Evolutionary conservation across 768 basidiomycete species (phyloP).

Genomic region (Boletus patriciae): DNA sequence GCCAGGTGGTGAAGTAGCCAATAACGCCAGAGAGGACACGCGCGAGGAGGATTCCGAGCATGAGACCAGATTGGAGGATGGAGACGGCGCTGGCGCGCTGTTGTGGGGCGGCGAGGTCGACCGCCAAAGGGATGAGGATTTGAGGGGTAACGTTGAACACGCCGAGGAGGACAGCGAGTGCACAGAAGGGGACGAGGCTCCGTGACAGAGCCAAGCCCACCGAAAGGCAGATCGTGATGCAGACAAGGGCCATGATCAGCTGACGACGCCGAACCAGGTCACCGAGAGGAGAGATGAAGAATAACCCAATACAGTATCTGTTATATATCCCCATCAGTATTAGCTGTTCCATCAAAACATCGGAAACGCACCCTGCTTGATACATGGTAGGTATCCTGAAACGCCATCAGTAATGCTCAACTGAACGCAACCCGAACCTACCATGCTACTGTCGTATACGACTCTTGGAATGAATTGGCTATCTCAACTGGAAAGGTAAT

Average conservation of each 20-base stretch:
- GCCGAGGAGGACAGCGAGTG: conserved; percentile 39
- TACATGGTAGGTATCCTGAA: conserved; percentile 61
- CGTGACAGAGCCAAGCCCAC: conserved; percentile 41
- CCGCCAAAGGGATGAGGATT: conserved; percentile 43
- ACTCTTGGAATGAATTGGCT: conserved; percentile 37
- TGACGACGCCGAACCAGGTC: conserved; percentile 47
- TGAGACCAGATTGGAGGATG: conserved; percentile 34
- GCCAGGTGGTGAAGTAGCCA: conserved; percentile 42
- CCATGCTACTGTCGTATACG: conserved; percentile 37
- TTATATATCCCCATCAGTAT: background rate
- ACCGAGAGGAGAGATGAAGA: conserved; percentile 47
- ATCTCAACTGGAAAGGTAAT: conserved; percentile 26
- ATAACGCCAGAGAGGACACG: conserved; percentile 41
- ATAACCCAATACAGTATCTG: conserved; percentile 33
- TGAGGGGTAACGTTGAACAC: conserved; percentile 42
- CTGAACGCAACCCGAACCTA: background rate
- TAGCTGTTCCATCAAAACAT: background rate
- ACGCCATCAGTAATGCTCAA: background rate
- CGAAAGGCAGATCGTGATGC: conserved; percentile 36
- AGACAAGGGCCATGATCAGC: conserved; percentile 38
- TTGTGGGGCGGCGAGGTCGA: conserved; percentile 41
- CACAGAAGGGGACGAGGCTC: conserved; percentile 34
- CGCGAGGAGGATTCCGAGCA: conserved; percentile 31
- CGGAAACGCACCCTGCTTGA: conserved; percentile 56
- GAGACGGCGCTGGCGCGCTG: conserved; percentile 25